Evolutionary conservation across 768 basidiomycete species (phyloP).

Genomic region (Xerocomellus amylosporus): DNA sequence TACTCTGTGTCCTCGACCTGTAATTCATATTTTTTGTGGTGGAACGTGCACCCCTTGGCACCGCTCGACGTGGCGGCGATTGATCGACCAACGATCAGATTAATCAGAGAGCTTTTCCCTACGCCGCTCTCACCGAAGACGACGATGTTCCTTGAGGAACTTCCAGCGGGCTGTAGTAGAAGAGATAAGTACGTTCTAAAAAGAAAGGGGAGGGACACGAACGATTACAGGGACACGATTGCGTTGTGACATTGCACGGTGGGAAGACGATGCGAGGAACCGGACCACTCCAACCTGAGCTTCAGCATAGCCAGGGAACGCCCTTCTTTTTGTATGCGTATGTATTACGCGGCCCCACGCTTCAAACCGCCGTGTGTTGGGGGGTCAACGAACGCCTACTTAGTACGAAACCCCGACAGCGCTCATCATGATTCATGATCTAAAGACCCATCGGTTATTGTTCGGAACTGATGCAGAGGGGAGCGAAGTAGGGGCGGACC

Average conservation of each 20-base stretch:
- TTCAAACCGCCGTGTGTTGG: background rate
- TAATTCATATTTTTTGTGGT: constrained; percentile 27
- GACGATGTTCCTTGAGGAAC: constrained; percentile 24
- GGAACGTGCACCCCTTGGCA: constrained; percentile 36
- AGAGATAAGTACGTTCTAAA: constrained; percentile 2
- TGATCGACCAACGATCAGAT: constrained; percentile 40
- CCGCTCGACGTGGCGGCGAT: constrained; percentile 35
- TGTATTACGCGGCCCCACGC: constrained; percentile 7
- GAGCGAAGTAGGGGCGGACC: background rate
- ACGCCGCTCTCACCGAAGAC: constrained; percentile 32
- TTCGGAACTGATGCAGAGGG: constrained; percentile 7
- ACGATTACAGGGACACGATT: constrained; percentile 13
- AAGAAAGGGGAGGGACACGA: constrained; percentile 8
- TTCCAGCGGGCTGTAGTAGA: constrained; percentile 9
- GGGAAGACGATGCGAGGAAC: constrained; percentile 10
- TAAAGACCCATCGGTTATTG: background rate
- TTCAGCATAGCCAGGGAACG: background rate
- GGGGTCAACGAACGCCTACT: too few species aligned
- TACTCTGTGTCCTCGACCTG: constrained; percentile 22
- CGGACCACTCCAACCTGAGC: constrained; percentile 5
- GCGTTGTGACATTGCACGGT: constrained; percentile 26
- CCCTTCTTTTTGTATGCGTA: constrained; percentile 22
- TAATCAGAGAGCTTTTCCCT: constrained; percentile 43
- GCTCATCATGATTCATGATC: constrained; percentile 7
- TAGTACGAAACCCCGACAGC: constrained; percentile 23